Conservation (phyloP, 2,329 filamentous ascomycete species). For the Podosphaera leucotricha region DNA sequence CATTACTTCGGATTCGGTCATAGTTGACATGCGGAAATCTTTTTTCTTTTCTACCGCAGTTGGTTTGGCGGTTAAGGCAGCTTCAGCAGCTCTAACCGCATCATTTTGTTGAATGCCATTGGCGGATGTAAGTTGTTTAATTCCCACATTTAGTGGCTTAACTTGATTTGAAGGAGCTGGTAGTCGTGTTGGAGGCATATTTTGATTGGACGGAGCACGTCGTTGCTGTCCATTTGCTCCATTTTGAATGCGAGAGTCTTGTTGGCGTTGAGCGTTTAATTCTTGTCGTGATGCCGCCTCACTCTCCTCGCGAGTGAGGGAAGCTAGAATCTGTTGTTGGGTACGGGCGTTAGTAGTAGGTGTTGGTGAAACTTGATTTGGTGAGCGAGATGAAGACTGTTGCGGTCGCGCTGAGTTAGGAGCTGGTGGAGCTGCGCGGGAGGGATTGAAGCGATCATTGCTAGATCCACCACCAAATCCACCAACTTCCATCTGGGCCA, state of each 20-base stretch:
- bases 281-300: constrained; percentile 21
- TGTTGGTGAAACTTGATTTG: constrained; percentile 61
- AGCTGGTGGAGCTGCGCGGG: constrained; percentile 60
- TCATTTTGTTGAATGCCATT: constrained; percentile 26
- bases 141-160: constrained; percentile 57
- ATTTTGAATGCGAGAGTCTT: constrained; percentile 17
- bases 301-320: constrained; percentile 15
- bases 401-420: constrained; percentile 26
- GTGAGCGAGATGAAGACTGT: constrained; percentile 34
- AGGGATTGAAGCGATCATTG: constrained; percentile 58
- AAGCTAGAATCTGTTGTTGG: constrained; percentile 26
- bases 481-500: constrained; percentile 79
- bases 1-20: constrained; percentile 96
- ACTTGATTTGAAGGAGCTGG: constrained; percentile 31
- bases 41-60: constrained; percentile 50
- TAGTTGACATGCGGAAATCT: constrained; percentile 94
- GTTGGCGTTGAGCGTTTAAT: constrained; percentile 15
- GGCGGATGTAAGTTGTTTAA: constrained; percentile 24
- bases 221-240: constrained; percentile 17
- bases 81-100: constrained; percentile 70
- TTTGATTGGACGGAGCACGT: constrained; percentile 23
- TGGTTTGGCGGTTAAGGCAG: constrained; percentile 67
- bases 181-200: constrained; percentile 21
- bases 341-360: constrained; percentile 27
- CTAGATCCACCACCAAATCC: constrained; percentile 24